phyloP scores from a whole-genome alignment of 441 rosid species.

The Raphanus hybrid region DNA sequence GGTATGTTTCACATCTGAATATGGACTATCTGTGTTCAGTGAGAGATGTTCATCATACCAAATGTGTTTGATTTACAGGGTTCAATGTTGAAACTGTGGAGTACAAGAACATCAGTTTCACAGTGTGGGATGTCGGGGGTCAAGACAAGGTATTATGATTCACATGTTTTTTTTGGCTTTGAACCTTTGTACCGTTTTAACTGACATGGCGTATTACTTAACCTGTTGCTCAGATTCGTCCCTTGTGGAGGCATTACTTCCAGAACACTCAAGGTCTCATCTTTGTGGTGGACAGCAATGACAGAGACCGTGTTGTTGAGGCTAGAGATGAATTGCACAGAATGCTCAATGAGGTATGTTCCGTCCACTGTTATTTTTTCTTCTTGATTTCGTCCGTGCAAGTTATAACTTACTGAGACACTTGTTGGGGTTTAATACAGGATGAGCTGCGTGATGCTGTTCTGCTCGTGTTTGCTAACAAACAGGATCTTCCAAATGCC shows the following conservation, averaged over 20 bases:
- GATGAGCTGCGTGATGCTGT: constrained; percentile 74
- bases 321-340: constrained; percentile 76
- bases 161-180: background rate
- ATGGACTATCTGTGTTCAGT: no score
- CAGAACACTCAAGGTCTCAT: constrained; percentile 76
- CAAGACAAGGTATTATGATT: constrained; percentile 73
- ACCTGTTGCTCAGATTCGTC: constrained; percentile 27
- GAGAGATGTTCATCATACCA: background rate
- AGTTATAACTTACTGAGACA: constrained; percentile 5
- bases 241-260: constrained; percentile 52
- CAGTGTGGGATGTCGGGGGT: constrained; percentile 95
- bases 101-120: constrained; percentile 85
- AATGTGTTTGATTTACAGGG: constrained; percentile 19
- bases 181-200: no score
- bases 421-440: constrained; percentile 34
- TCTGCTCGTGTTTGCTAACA: constrained; percentile 73
- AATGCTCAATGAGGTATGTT: constrained; percentile 57
- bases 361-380: background rate
- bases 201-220: background rate
- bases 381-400: background rate
- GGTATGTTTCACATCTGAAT: constrained; percentile 43
- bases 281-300: constrained; percentile 78
- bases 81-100: constrained; percentile 89
- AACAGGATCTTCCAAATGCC: constrained; percentile 79
- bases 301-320: constrained; percentile 74